phyloP scores from a whole-genome alignment of 2,329 filamentous ascomycete genomes.

The Fusarium nelsonii region DNA sequence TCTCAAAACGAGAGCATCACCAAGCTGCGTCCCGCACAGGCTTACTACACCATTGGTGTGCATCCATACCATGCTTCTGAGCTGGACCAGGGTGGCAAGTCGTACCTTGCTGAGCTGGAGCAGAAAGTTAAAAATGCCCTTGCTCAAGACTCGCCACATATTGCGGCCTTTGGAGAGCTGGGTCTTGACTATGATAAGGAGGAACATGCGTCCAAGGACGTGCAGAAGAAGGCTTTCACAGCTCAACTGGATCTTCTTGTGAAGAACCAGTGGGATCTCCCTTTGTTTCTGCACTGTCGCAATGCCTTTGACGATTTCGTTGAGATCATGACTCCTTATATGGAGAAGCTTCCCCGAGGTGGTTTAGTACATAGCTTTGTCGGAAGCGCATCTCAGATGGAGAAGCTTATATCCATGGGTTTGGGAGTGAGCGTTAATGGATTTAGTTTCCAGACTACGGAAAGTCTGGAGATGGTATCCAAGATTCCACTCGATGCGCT shows the following conservation, averaged over 20 bases:
- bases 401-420: slow-evolving; percentile 41
- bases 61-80: slow-evolving; percentile 64
- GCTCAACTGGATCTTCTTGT: slow-evolving; percentile 46
- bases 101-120: slow-evolving; percentile 42
- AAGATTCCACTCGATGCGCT: slow-evolving; percentile 41
- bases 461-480: slow-evolving; percentile 45
- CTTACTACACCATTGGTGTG: slow-evolving; percentile 61
- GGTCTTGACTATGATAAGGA: slow-evolving; percentile 64
- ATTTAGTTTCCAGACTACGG: slow-evolving; percentile 54
- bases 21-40: slow-evolving; percentile 49
- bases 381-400: slow-evolving; percentile 42
- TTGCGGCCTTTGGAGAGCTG: slow-evolving; percentile 63
- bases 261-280: slow-evolving; percentile 43
- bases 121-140: slow-evolving; percentile 45
- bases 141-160: slow-evolving; percentile 43
- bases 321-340: slow-evolving; percentile 56
- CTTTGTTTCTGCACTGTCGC: slow-evolving; percentile 47
- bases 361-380: slow-evolving; percentile 48
- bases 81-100: slow-evolving; percentile 51
- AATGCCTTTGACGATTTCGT: slow-evolving; percentile 47
- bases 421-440: slow-evolving; percentile 58
- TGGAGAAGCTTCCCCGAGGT: slow-evolving; percentile 41
- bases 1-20: slow-evolving; percentile 48
- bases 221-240: slow-evolving; percentile 44
- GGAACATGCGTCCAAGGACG: slow-evolving; percentile 55